Conservation (phyloP, 768 basidiomycete species). For the Boletus coccyginus region DNA sequence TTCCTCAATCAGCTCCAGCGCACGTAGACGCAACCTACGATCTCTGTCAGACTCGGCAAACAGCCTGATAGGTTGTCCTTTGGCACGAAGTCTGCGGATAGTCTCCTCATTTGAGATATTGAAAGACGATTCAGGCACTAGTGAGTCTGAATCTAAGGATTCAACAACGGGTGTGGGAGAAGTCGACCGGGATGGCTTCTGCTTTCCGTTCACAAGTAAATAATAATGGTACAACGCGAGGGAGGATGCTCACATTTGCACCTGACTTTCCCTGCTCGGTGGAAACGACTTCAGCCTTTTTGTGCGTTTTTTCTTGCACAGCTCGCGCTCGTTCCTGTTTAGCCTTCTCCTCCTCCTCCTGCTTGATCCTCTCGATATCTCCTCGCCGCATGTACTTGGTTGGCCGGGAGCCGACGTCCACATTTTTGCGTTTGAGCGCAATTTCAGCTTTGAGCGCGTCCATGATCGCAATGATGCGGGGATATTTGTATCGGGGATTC, state of each 20-base stretch:
- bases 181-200: slow-evolving; percentile 36
- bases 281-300: slow-evolving; percentile 10
- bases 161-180: slow-evolving; percentile 39
- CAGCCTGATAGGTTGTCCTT: slow-evolving; percentile 91
- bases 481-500: not conserved
- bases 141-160: slow-evolving; percentile 39
- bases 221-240: slow-evolving; percentile 5
- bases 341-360: slow-evolving; percentile 39
- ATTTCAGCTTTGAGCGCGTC: slow-evolving; percentile 90
- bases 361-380: slow-evolving; percentile 76
- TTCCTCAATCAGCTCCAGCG: slow-evolving; percentile 94
- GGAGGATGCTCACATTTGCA: slow-evolving; percentile 43
- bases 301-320: slow-evolving; percentile 23
- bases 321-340: slow-evolving; percentile 34
- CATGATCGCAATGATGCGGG: slow-evolving; percentile 45
- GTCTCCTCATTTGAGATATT: slow-evolving; percentile 95
- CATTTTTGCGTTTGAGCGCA: slow-evolving; percentile 78
- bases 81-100: slow-evolving; percentile 80
- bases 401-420: slow-evolving; percentile 48
- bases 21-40: slow-evolving; percentile 81
- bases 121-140: slow-evolving; percentile 48
- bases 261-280: slow-evolving; percentile 24
- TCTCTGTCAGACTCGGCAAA: slow-evolving; percentile 98
- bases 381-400: slow-evolving; percentile 89
- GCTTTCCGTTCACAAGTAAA: slow-evolving; percentile 46